Percentiles rank a stretch among this genome's conserved stretches.
Conservation (phyloP, 225 moss, liverwort and hornwort species). For the Bryoerythrophyllum caledonicum region DNA sequence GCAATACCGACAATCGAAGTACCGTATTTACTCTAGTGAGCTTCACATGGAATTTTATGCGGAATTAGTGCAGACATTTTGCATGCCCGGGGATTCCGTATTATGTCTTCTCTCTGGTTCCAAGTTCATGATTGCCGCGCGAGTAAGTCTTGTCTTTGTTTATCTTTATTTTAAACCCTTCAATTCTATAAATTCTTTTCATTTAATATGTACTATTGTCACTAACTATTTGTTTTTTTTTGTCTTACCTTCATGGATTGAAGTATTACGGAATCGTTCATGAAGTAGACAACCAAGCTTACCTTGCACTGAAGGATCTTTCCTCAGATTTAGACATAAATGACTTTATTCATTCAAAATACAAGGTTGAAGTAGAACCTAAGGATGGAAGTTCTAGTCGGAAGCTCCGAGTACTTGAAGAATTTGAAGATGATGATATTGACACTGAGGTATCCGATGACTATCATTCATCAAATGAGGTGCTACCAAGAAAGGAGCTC, state of each 20-base stretch:
- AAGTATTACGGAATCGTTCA: too few species aligned
- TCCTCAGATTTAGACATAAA: too few species aligned
- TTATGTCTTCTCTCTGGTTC: background rate
- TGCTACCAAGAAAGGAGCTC: background rate
- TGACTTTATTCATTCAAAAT: too few species aligned
- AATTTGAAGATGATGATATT: too few species aligned
- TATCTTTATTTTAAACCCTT: background rate
- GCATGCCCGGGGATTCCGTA: background rate
- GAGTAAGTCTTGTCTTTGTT: background rate
- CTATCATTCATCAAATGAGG: background rate
- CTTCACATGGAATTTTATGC: background rate
- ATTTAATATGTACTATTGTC: background rate
- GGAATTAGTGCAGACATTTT: background rate
- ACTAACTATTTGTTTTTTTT: too few species aligned
- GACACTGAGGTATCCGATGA: too few species aligned
- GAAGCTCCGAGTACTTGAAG: too few species aligned
- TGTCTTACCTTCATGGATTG: too few species aligned
- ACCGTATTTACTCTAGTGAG: background rate
- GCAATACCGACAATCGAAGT: background rate
- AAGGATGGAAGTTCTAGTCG: too few species aligned
- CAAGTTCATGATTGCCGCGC: background rate
- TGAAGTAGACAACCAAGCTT: too few species aligned
- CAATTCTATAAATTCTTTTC: background rate
- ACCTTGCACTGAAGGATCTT: too few species aligned
- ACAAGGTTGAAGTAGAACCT: too few species aligned